Base-by-base conservation (phyloP, 306 rosid species). In the Herpetospermum pedunculosum region DNA sequence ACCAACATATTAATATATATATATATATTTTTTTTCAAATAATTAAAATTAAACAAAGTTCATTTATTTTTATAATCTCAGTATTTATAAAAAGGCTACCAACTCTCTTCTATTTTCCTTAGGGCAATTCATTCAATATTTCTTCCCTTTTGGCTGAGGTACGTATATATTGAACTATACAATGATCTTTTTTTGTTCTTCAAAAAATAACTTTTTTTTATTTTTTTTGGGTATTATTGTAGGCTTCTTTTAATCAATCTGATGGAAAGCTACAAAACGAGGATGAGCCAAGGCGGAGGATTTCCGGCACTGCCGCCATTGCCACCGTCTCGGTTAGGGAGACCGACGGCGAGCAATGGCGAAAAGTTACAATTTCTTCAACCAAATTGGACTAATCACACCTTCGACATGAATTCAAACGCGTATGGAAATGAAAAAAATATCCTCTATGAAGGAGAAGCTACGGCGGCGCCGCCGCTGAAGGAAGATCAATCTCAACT, bases 191-290 rank as follows among this genome's bases (percentile, higher is more conserved):
- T 38, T 38, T 35, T 23, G 2, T 43, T 14, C n/a, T 48, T 14
- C 5, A 46, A 46, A 32, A n/a, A n/a, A n/a, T n/a, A n/a, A n/a
- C n/a, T n/a, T n/a, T n/a, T n/a, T n/a, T n/a, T n/a, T n/a, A n/a
- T n/a, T n/a, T n/a, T n/a, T n/a, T n/a, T n/a, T n/a, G n/a, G n/a
- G n/a, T n/a, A n/a, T n/a, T n/a, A n/a, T 47, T 16, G 5, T 47
- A 47, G 19, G 48, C 6, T 8, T 35, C 18, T 16, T 32, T 30
- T n/a, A 11, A 64, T 65, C 41, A 11, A 15, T 16, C 23, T 8
- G 21, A 70, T 70, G 74, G 74, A 70, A 16, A 15, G 28, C 57
- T 70, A 26, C 74, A n/a, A 30, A 15, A 70, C 8, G 57, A 70
- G 57, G 25, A 46, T 29, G 41, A 1, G 28, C 4, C 74, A 70